These are phyloP conservation scores for Pogostemon cablin DNA, from an alignment of 257 asterid species.

Conservation along the genomic window DNA sequence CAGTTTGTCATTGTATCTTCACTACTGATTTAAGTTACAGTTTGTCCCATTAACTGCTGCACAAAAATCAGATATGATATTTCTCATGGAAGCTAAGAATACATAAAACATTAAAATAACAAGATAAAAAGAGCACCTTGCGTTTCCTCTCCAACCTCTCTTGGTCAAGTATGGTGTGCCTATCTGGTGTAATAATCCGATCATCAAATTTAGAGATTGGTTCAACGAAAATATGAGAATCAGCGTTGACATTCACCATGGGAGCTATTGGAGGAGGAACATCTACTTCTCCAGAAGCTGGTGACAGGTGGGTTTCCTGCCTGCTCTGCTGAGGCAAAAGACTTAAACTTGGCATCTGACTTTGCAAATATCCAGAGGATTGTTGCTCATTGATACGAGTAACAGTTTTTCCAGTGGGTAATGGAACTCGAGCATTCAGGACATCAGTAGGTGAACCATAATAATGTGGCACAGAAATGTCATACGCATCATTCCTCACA, in stretches of 20 bases:
- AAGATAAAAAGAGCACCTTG: slow-evolving; percentile 53
- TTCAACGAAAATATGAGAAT: slow-evolving; percentile 47
- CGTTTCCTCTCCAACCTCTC: slow-evolving; percentile 82
- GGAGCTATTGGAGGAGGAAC: slow-evolving; percentile 45
- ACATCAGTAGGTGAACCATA: slow-evolving; percentile 60
- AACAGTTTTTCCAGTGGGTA: slow-evolving; percentile 50
- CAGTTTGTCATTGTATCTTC: background rate
- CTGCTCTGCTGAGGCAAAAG: slow-evolving; percentile 60
- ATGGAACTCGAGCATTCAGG: slow-evolving; percentile 52
- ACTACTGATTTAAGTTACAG: background rate
- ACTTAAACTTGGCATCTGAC: slow-evolving; percentile 57
- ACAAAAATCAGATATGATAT: slow-evolving; percentile 1
- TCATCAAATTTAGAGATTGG: slow-evolving; percentile 48
- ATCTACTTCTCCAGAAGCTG: slow-evolving; percentile 59
- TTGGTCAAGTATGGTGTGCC: slow-evolving; percentile 51
- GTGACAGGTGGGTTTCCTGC: slow-evolving; percentile 53
- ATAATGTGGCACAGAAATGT: slow-evolving; percentile 47
- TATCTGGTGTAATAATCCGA: slow-evolving; percentile 56
- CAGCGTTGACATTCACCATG: slow-evolving; percentile 42
- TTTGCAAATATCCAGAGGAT: slow-evolving; percentile 52
- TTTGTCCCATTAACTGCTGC: background rate
- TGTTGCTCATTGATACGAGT: slow-evolving; percentile 54
- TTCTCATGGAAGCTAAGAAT: slow-evolving; percentile 5
- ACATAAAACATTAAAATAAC: background rate
- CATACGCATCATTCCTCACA: slow-evolving; percentile 55